Percentiles rank a stretch among this genome's conserved stretches.
phyloP scores from a whole-genome alignment of 495 filamentous ascomycete genomes.

The Xylaria curta region DNA sequence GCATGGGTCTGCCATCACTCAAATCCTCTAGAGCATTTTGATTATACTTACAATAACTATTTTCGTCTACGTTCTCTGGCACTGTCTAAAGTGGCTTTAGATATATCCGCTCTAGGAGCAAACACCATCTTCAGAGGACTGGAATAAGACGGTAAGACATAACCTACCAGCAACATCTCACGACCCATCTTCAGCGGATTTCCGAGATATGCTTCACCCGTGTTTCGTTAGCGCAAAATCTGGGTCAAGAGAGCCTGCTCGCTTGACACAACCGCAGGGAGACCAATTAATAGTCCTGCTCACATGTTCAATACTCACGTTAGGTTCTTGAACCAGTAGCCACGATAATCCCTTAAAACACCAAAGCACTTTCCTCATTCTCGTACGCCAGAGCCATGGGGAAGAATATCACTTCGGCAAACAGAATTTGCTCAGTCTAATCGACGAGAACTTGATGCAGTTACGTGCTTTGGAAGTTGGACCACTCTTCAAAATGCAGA shows the following conservation, averaged over 20 bases:
- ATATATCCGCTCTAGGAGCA: background rate
- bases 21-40: background rate
- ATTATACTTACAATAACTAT: background rate
- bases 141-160: background rate
- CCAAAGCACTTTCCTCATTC: background rate
- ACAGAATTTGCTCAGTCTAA: background rate
- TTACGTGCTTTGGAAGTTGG: background rate
- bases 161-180: background rate
- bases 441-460: background rate
- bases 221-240: background rate
- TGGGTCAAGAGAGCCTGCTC: background rate
- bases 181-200: background rate
- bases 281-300: background rate
- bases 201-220: background rate
- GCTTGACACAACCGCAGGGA: background rate
- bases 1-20: background rate
- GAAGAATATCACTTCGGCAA: background rate
- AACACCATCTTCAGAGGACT: background rate
- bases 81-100: no score
- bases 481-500: background rate
- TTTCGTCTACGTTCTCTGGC: no score
- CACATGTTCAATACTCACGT: background rate
- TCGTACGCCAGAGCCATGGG: background rate
- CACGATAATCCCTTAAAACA: background rate
- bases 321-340: background rate